phyloP scores from a whole-genome alignment of 257 asterid species.

The Vinca minor region DNA sequence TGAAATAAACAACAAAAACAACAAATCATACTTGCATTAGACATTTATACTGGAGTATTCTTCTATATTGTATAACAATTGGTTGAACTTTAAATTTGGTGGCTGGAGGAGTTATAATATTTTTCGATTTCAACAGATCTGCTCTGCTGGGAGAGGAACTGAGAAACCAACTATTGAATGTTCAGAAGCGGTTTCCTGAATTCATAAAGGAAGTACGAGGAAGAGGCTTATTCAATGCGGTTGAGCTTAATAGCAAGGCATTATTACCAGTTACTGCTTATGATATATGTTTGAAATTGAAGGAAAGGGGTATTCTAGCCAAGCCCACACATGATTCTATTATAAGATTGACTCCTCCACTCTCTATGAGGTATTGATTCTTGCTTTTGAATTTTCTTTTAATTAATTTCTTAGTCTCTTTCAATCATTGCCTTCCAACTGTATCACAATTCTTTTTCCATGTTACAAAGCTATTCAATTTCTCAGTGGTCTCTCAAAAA shows the following conservation, averaged over 20 bases:
- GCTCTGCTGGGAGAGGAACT: conserved; percentile 66
- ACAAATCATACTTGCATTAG: not conserved
- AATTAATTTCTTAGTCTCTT: too few species aligned
- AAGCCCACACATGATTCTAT: conserved; percentile 86
- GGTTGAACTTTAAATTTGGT: too few species aligned
- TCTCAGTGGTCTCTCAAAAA: not conserved
- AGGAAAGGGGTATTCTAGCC: conserved; percentile 88
- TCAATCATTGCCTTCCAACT: too few species aligned
- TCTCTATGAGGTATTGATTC: conserved; percentile 56
- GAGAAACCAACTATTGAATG: conserved; percentile 42
- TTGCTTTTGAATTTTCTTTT: not conserved
- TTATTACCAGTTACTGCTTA: conserved; percentile 68
- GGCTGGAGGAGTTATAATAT: not conserved
- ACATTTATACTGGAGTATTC: not conserved
- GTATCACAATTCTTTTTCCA: too few species aligned
- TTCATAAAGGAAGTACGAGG: conserved; percentile 82
- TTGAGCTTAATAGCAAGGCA: conserved; percentile 68
- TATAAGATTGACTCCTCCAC: conserved; percentile 83
- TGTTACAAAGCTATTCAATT: too few species aligned
- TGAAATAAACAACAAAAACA: not conserved
- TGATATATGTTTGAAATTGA: conserved; percentile 81
- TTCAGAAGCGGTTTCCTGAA: conserved; percentile 61
- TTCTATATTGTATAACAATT: too few species aligned
- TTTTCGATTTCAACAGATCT: conserved; percentile 38
- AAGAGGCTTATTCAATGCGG: conserved; percentile 81